A percentile compares a stretch with the other conserved stretches of the same genome.
Evolutionary conservation across 1,284 basidiomycete species (phyloP).

Genomic region (Ceratobasidium sp.): DNA sequence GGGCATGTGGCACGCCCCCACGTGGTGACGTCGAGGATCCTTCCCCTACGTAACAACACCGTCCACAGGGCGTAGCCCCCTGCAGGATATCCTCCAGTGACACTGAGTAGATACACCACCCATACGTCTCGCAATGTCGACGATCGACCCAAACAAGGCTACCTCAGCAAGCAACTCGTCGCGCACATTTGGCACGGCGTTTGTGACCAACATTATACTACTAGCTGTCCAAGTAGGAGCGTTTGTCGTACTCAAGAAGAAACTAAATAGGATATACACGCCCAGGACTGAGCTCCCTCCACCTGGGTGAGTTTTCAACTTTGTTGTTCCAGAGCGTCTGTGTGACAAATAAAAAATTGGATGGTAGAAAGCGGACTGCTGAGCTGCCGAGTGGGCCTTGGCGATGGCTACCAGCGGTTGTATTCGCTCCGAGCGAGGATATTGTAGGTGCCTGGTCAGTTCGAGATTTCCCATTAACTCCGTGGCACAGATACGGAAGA

Average conservation of each 20-base stretch:
- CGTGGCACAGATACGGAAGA: conserved; percentile 52
- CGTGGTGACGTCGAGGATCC: too few relatives aligned
- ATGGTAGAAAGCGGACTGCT: conserved; percentile 16
- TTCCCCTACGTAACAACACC: too few relatives aligned
- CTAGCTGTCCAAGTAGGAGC: conserved; percentile 21
- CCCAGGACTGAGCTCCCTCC: conserved; percentile 22
- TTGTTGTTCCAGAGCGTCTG: neutral
- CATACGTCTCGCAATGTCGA: conserved; percentile 12
- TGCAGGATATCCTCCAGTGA: too few relatives aligned
- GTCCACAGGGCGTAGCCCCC: too few relatives aligned
- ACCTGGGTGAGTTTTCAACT: conserved; percentile 2
- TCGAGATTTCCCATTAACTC: neutral
- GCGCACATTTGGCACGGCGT: conserved; percentile 32
- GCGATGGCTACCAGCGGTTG: conserved; percentile 29
- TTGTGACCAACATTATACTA: conserved; percentile 28
- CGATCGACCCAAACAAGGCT: conserved; percentile 30
- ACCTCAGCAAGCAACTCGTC: conserved; percentile 15
- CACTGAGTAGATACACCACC: too few relatives aligned
- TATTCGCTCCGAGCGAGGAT: conserved; percentile 32
- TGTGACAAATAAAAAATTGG: neutral
- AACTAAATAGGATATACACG: conserved; percentile 4
- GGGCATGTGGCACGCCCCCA: too few relatives aligned
- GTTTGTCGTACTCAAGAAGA: conserved; percentile 25
- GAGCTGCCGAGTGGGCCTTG: conserved; percentile 30
- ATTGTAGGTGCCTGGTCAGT: conserved; percentile 31